These are phyloP conservation scores for Rhododendron griersonianum DNA, from an alignment of 148 eudicot genomes.

Conservation along the genomic window DNA sequence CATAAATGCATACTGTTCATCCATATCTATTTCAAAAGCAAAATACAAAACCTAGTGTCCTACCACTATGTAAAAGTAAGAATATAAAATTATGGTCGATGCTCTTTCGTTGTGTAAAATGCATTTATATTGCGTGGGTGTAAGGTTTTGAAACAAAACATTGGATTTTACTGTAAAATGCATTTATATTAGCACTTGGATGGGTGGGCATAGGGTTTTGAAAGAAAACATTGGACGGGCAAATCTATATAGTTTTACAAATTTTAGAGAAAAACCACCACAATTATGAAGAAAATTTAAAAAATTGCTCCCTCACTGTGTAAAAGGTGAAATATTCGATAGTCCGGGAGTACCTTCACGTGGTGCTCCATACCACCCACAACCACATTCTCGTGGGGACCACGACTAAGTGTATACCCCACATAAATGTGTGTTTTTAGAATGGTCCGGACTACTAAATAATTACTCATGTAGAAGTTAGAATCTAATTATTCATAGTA, in stretches of 20 bases:
- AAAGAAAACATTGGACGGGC: no score
- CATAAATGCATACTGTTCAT: not conserved
- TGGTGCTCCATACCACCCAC: not conserved
- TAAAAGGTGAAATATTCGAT: no score
- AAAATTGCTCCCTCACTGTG: not conserved
- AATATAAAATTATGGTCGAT: not conserved
- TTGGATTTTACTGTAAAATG: not conserved
- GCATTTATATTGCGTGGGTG: not conserved
- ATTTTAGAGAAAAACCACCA: not conserved
- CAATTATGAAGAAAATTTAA: not conserved
- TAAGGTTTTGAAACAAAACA: not conserved
- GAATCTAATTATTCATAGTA: not conserved
- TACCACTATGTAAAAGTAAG: not conserved
- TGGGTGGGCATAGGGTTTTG: no score
- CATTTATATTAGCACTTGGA: no score
- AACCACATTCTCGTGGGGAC: not conserved
- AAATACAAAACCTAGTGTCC: not conserved
- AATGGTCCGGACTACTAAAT: no score
- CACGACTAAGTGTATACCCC: no score
- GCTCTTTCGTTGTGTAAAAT: not conserved
- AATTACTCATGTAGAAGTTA: not conserved
- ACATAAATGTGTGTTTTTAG: no score
- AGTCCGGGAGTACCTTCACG: no score
- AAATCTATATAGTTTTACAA: not conserved
- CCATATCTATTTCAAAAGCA: not conserved